Conservation (phyloP, 805 yeast genomes). For the Cyberlindnera mycetangii region DNA sequence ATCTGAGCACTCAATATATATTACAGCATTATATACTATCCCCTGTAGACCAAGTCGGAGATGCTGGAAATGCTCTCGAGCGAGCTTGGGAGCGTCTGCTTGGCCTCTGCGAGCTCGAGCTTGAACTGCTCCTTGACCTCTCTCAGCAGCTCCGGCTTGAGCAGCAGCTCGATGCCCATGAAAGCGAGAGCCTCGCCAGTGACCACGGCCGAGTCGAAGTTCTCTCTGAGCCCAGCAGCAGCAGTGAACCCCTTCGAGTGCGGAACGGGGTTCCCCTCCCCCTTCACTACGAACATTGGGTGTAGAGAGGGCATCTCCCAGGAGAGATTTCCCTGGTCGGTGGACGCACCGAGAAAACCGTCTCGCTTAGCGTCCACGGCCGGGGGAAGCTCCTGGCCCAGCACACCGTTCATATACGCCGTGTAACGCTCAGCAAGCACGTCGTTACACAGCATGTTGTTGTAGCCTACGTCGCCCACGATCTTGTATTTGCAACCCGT, state of each 20-base stretch:
- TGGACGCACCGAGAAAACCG: conserved; percentile 6
- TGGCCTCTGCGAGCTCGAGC: background rate
- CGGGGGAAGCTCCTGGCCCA: background rate
- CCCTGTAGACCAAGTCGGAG: background rate
- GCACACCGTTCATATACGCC: conserved; percentile 3
- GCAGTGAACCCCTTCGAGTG: conserved; percentile 9
- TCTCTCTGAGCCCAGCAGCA: conserved; percentile 10
- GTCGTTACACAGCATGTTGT: conserved; percentile 10
- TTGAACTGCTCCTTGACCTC: conserved; percentile 1
- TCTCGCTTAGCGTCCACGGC: conserved; percentile 2
- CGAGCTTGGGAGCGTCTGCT: background rate
- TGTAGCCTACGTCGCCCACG: conserved; percentile 1
- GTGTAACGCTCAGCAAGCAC: conserved; percentile 4
- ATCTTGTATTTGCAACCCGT: conserved; percentile 13
- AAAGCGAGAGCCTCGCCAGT: conserved; percentile 4
- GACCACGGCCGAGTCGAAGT: conserved; percentile 5
- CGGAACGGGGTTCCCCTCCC: background rate
- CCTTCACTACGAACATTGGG: conserved; percentile 8
- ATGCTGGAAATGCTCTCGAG: background rate
- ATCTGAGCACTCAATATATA: background rate
- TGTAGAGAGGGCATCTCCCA: conserved; percentile 11
- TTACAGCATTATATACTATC: background rate
- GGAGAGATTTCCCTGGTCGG: conserved; percentile 14
- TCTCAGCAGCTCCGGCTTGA: background rate
- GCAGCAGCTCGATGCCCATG: background rate